Evolutionary conservation across 495 filamentous ascomycete species (phyloP).

Genomic region (Pyrenula aspistea): DNA sequence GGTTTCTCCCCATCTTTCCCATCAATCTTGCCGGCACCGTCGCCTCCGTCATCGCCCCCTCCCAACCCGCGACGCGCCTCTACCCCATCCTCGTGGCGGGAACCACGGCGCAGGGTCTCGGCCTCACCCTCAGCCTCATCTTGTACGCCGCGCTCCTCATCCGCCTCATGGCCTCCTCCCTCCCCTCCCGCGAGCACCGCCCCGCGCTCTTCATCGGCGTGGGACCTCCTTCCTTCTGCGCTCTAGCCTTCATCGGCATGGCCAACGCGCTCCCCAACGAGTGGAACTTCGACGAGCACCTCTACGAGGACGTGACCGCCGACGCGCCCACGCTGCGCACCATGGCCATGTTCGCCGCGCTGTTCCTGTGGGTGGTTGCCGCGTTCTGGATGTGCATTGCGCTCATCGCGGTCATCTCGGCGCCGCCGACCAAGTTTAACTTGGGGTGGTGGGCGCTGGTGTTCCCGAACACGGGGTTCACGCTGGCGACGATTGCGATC

Average conservation of each 20-base stretch:
- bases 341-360: slow-evolving; percentile 34
- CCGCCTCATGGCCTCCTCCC: slow-evolving; percentile 45
- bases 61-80: slow-evolving; percentile 21
- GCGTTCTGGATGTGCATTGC: slow-evolving; percentile 61
- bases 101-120: slow-evolving; percentile 32
- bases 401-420: slow-evolving; percentile 37
- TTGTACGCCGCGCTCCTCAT: slow-evolving; percentile 43
- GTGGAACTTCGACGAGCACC: slow-evolving; percentile 14
- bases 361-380: slow-evolving; percentile 58
- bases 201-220: slow-evolving; percentile 65
- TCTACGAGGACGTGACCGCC: slow-evolving; percentile 12
- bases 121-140: slow-evolving; percentile 29
- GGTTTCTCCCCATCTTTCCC: slow-evolving; percentile 35
- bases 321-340: slow-evolving; percentile 21
- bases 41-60: slow-evolving; percentile 27
- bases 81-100: slow-evolving; percentile 31
- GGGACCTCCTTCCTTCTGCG: slow-evolving; percentile 55
- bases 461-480: slow-evolving; percentile 36
- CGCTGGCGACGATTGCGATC: slow-evolving; percentile 32
- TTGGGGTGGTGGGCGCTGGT: slow-evolving; percentile 39
- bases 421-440: slow-evolving; percentile 35
- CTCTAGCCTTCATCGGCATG: slow-evolving; percentile 56
- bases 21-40: slow-evolving; percentile 36
- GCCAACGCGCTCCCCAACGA: slow-evolving; percentile 32
- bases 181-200: slow-evolving; percentile 35